Evolutionary conservation across 768 basidiomycete genomes (phyloP), one percentile per base, ranked within the genome.

Genomic region (Leccinum aurantiacum): DNA sequence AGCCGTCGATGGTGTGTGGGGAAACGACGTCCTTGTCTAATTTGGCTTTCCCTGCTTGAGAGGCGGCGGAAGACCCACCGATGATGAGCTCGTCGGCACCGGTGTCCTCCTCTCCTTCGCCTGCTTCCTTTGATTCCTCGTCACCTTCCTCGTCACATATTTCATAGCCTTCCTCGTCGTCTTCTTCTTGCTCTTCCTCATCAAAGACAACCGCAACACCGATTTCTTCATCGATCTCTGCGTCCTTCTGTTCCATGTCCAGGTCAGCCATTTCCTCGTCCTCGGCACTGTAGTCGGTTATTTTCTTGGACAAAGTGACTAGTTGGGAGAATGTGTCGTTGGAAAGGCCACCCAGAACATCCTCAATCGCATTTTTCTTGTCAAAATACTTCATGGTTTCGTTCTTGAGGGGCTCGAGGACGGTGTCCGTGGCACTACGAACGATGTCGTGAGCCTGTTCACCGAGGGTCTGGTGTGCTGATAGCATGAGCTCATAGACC

Each of bases 121-220:
- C 84, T 4, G 77, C 80, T 3, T 74, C 74, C 4, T 75, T 79
- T 33, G 64, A 69, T 14, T 77, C 81, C 3, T 73, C 81, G 1
- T 74, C 81, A 1, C 81, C 79, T 10, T 80, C 82, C 64, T 90
- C 92, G 0, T 94, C 91, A 10, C 84, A 81, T 56, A 98, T 84
- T 71, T 97, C 95, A 65, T 81, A 98, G 1, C 88, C 90, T 64
- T 91, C 92, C 1, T 91, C 93, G 19, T 95, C 93, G 2, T 95
- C 94, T 4, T 91, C 93, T 24, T 97, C 95, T 67, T 93, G 88
- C 64, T 97, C 96, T 60, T 98, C 97, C 69, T 98, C 96, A 64
- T 98, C 95, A 60, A 98, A 98, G 6, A 98, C 89, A 8, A 99
- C 95, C 0, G 96, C 96, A 1, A 99, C 96, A n/a, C 96, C 95